Conservation (phyloP, 805 yeast genomes). For the Candida vartiovaarae region DNA sequence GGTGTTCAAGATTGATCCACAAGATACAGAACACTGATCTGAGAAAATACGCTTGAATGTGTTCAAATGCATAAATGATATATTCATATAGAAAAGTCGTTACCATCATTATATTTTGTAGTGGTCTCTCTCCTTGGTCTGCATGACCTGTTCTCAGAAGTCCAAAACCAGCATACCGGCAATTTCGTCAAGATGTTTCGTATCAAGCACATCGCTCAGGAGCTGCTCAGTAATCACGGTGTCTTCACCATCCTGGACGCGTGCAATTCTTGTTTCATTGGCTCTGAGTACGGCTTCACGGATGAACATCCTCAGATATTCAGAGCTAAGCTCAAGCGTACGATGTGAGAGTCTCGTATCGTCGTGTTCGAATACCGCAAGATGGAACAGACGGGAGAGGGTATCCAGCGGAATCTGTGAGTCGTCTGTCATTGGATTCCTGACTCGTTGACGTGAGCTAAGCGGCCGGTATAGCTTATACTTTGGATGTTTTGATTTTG, state of each 20-base stretch:
- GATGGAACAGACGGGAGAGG: slow-evolving; percentile 45
- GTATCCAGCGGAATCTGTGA: slow-evolving; percentile 26
- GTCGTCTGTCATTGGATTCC: slow-evolving; percentile 6
- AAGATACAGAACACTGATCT: slow-evolving; percentile 26
- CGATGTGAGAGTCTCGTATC: slow-evolving; percentile 42
- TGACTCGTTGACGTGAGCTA: not conserved
- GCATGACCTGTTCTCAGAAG: slow-evolving; percentile 29
- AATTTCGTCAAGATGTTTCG: slow-evolving; percentile 46
- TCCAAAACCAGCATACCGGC: slow-evolving; percentile 54
- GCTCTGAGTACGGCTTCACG: slow-evolving; percentile 53
- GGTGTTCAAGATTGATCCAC: slow-evolving; percentile 60
- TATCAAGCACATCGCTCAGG: slow-evolving; percentile 35
- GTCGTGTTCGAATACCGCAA: slow-evolving; percentile 38
- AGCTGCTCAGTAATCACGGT: slow-evolving; percentile 10
- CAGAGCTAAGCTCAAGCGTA: slow-evolving; percentile 43
- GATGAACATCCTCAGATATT: slow-evolving; percentile 49
- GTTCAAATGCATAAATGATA: no score
- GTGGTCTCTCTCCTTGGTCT: no score
- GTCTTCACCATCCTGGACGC: slow-evolving; percentile 9
- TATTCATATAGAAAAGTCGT: no score
- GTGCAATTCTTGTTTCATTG: slow-evolving; percentile 40
- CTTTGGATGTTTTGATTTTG: not conserved
- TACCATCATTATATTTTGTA: no score
- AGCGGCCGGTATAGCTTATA: not conserved
- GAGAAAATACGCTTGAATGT: no score